phyloP scores from a whole-genome alignment of 306 rosid species.

The Gillenia trifoliata region DNA sequence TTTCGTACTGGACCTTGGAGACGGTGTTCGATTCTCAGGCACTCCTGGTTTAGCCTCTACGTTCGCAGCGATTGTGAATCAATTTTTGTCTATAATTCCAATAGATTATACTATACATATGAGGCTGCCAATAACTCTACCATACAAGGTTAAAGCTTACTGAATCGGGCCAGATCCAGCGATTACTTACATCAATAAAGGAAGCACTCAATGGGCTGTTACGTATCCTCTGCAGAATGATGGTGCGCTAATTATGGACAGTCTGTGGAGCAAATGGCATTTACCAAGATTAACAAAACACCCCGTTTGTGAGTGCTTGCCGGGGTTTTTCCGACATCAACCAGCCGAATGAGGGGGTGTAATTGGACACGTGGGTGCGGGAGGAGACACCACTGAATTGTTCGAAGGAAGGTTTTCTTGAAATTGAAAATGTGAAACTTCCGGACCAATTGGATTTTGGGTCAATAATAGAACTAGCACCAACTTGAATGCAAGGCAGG shows the following conservation, averaged over 20 bases:
- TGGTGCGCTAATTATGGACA: conserved; percentile 22
- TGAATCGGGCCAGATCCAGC: not conserved
- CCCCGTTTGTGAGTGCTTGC: conserved; percentile 30
- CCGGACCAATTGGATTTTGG: conserved; percentile 32
- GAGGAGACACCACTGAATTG: conserved; percentile 25
- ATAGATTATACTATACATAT: not conserved
- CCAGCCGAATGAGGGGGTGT: conserved; percentile 5
- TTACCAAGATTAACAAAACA: conserved; percentile 4
- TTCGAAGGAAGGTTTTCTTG: conserved; percentile 18
- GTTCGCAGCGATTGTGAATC: not conserved
- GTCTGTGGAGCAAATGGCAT: conserved; percentile 37
- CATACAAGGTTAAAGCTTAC: not conserved
- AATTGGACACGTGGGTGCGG: conserved; percentile 27
- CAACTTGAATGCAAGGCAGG: conserved; percentile 18
- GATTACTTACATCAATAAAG: not conserved
- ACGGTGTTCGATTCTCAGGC: conserved; percentile 1
- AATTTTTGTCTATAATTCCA: not conserved
- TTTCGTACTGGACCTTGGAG: conserved; percentile 11
- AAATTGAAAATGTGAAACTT: conserved; percentile 17
- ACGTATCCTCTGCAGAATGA: conserved; percentile 23
- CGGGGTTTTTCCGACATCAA: conserved; percentile 28
- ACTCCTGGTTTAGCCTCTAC: not conserved
- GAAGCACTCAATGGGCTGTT: not conserved
- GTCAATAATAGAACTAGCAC: conserved; percentile 16
- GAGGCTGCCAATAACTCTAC: not conserved